Percentiles rank a stretch among this genome's conserved stretches.
These are phyloP conservation scores for Lasiodiplodia sp. DNA, from an alignment of 2,329 filamentous ascomycete species.

Conservation along the genomic window DNA sequence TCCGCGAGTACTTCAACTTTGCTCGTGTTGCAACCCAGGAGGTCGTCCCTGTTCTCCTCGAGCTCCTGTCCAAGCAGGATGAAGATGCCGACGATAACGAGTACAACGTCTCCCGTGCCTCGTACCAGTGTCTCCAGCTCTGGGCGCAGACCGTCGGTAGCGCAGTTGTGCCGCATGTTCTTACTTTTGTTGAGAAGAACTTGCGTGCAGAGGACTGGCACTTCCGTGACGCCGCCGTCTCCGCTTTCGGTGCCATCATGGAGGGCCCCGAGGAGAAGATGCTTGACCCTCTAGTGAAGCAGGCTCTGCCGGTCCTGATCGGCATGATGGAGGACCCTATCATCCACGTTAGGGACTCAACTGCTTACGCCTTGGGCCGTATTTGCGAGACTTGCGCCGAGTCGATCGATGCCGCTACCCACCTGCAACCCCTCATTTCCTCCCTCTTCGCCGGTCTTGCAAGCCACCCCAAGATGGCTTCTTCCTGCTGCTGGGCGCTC, in stretches of 20 bases:
- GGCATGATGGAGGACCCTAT: conserved; percentile 90
- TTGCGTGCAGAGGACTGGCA: conserved; percentile 94
- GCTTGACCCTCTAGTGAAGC: conserved; percentile 92
- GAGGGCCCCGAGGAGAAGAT: conserved; percentile 94
- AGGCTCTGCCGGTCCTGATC: conserved; percentile 90
- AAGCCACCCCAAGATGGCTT: conserved; percentile 94
- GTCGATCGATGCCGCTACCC: conserved; percentile 83
- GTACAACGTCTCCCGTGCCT: conserved; percentile 93
- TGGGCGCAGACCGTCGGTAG: conserved; percentile 91
- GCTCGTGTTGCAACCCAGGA: conserved; percentile 90
- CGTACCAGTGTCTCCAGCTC: conserved; percentile 95
- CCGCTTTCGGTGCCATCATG: conserved; percentile 98
- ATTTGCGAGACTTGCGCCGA: conserved; percentile 94
- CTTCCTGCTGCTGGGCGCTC: conserved; percentile 97
- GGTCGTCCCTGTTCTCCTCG: conserved; percentile 89
- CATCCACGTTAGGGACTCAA: conserved; percentile 92
- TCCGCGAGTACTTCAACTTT: conserved; percentile 95
- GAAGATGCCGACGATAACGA: conserved; percentile 97
- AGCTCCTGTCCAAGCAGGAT: conserved; percentile 93
- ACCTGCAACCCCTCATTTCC: conserved; percentile 84
- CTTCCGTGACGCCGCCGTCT: conserved; percentile 91
- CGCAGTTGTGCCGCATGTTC: conserved; percentile 83
- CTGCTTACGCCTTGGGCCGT: conserved; percentile 92
- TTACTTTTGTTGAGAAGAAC: conserved; percentile 90
- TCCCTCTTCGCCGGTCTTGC: conserved; percentile 89